Evolutionary conservation across 805 yeast species (phyloP), one percentile per base, ranked within the genome.

Genomic region (Spencermartinsiella europaea): DNA sequence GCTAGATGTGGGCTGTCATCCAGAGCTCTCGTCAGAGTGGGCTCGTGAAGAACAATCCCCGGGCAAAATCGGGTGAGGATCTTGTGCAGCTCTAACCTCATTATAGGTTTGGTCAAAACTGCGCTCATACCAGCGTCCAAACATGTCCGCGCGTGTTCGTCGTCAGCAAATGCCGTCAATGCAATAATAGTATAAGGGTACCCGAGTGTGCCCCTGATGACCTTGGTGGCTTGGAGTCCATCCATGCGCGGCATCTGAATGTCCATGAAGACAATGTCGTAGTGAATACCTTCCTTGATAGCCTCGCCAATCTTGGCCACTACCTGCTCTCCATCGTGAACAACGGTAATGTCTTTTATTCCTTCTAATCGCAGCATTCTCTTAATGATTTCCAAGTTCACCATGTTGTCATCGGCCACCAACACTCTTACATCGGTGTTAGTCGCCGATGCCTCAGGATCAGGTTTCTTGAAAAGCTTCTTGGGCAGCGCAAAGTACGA

Each of bases 221-320:
- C 72, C 50, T 72, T 78, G 0, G 98, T 90, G 0, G 98, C 95
- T 21, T 80, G 72, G 21, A 89, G 67, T 4, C 99, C 99, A 61
- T 91, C 97, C 55, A 90, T 73, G 57, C 79, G 83, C 2, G 98
- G 98, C 98, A 91, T 91, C 66, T 91, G 97, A 42, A 91, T 95
- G 66, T 91, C 99, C 99, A 91, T 91, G 61, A 91, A 87, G 1
- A 91, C 80, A 44, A 91, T 66, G 61, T 87, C 93, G 62, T 74
- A 89, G 16, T 38, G 46, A 2, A 42, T 33, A 7, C 46, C 46
- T 10, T 19, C 34, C 27, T 40, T 46, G 34, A 71, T 62, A 2
- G 81, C 69, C 37, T 71, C 73, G 50, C 76, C 73, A 2, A 89
- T 82, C 38, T 73, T 68, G n/a, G 79, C 79, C 37, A 89, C 79